These are phyloP conservation scores for Chlamydomonas sp. DNA, from an alignment of 139 green algal species.

Conservation along the genomic window DNA sequence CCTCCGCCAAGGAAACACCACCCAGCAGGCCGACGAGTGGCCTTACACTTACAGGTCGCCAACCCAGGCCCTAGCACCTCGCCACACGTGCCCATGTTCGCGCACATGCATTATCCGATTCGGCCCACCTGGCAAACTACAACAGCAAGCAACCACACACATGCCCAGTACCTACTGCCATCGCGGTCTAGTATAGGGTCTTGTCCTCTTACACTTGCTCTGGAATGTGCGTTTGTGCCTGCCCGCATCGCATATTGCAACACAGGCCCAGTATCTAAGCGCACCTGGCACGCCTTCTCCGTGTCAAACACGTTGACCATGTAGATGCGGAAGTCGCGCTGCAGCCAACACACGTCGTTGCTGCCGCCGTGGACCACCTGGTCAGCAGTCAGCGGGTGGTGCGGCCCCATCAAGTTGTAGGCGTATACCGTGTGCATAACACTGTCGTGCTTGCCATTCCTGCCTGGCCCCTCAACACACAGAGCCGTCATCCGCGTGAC, in stretches of 20 bases:
- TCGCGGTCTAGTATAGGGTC: no score
- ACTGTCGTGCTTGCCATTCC: not conserved
- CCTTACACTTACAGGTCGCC: no score
- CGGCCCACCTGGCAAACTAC: no score
- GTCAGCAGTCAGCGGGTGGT: not conserved
- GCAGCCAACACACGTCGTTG: slow-evolving; percentile 88
- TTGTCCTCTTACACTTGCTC: no score
- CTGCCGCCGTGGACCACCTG: slow-evolving; percentile 84
- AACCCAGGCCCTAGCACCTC: no score
- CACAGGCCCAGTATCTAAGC: not conserved
- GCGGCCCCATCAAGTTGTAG: not conserved
- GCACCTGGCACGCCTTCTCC: slow-evolving; percentile 73
- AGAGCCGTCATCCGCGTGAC: not conserved
- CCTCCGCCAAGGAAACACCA: no score
- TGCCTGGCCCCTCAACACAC: not conserved
- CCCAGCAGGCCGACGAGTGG: no score
- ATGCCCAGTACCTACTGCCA: no score
- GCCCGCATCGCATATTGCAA: not conserved
- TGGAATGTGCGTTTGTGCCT: no score
- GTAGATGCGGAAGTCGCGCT: slow-evolving; percentile 78
- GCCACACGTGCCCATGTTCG: no score
- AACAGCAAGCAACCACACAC: no score
- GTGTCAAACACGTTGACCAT: slow-evolving; percentile 90
- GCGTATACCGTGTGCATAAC: not conserved
- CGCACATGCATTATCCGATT: no score